Evolutionary conservation across 2,329 filamentous ascomycete species (phyloP), one percentile per base, ranked within the genome.

Genomic region (Parascedosporium putredinis): DNA sequence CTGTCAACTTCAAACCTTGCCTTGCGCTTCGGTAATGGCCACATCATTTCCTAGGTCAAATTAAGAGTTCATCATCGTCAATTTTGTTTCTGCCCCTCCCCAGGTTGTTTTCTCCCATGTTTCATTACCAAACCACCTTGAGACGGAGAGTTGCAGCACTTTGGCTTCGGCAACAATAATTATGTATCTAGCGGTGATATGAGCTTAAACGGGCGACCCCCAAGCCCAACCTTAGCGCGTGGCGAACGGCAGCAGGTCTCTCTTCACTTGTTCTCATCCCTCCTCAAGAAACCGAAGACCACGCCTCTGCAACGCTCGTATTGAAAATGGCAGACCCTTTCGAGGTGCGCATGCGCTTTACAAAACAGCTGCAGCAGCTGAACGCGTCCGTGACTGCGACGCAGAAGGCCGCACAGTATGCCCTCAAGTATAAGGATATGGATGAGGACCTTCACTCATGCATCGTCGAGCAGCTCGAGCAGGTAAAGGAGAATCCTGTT

Each of bases 341-440:
- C 67, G 93, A 97, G 73, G 91, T 97, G 59, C 90, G 93, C 63
- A 90, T 98, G 79, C 89, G 89, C 68, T 98, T 98, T 74, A 96
- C 88, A 49, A 78, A 78, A 48, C 86, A 93, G 64, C 79, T 98
- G 22, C 84, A 94, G 57, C 87, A 93, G 64, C 81, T 98, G 54
- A 95, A 90, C 64, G 93, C 93, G 10, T 91, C 87, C 4, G 84
- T 93, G 51, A 86, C 84, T 12, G 91, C 89, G 12, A 86, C 89
- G 2, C 86, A 91, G 60, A 96, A 96, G 70, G 88, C 90, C 3
- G 91, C 93, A 24, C 84, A 90, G 64, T 98, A 94, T 81, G 93
- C 93, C 12, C 76, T 98, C 54, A 95, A 89, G 67, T 87, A 95
- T 69, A 82, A 83, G 56, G 90, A 97, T 60, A 88, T 95, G 81